phyloP scores from a whole-genome alignment of 2,329 filamentous ascomycete genomes.

The Scytalidium sp. region DNA sequence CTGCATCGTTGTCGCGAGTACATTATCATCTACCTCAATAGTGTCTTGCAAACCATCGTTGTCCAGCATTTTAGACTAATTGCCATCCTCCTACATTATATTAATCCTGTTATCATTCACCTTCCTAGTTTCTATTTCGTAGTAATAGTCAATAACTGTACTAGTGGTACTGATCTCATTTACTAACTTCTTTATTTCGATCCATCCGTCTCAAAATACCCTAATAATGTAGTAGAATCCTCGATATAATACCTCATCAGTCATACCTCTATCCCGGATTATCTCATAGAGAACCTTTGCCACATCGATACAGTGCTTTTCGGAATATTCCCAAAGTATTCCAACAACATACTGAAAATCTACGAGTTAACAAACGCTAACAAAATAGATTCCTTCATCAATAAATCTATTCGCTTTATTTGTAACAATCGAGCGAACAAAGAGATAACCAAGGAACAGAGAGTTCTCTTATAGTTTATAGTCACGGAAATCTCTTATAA shows the following conservation, averaged over 20 bases:
- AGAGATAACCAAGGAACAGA: constrained; percentile 36
- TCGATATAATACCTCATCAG: neutral
- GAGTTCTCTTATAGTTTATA: constrained; percentile 8
- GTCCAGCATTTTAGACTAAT: too few species aligned
- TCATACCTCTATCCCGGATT: constrained; percentile 2
- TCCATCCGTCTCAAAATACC: neutral
- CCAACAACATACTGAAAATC: constrained; percentile 40
- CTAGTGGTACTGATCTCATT: too few species aligned
- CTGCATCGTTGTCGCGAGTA: too few species aligned
- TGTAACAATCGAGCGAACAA: constrained; percentile 32
- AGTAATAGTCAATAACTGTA: too few species aligned
- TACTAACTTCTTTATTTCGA: too few species aligned
- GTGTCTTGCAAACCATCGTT: too few species aligned
- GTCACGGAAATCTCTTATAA: constrained; percentile 17
- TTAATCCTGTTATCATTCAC: too few species aligned
- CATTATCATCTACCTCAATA: too few species aligned
- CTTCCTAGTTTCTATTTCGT: too few species aligned
- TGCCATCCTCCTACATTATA: too few species aligned
- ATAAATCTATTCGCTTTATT: constrained; percentile 17
- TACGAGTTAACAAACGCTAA: constrained; percentile 34
- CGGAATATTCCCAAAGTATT: constrained; percentile 36
- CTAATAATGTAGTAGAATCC: neutral
- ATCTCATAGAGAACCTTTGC: constrained; percentile 25
- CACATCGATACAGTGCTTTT: constrained; percentile 29
- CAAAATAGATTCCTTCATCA: constrained; percentile 37